Conservation (phyloP, 2,329 filamentous ascomycete species). For the Hymenoscyphus occultus region DNA sequence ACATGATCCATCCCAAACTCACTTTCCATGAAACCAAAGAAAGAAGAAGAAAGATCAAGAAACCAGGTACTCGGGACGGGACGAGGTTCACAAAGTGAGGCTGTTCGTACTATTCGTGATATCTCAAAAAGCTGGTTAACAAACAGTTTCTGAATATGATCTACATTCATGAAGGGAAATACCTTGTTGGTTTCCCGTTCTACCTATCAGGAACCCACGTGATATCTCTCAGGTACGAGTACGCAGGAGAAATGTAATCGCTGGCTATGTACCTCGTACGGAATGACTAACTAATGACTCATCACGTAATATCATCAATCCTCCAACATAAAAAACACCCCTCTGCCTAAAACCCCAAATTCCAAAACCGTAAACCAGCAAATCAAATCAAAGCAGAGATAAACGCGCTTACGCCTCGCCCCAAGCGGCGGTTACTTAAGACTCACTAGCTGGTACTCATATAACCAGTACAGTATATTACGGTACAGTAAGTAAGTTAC, state of each 20-base stretch:
- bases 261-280: neutral
- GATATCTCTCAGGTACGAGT: neutral
- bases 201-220: neutral
- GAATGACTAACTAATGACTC: neutral
- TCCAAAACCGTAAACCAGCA: no score
- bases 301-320: no score
- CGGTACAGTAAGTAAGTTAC: no score
- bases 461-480: no score
- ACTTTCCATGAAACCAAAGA: neutral
- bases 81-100: neutral
- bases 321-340: no score
- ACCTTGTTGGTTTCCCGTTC: neutral
- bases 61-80: neutral
- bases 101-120: neutral
- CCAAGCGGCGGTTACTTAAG: no score
- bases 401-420: no score
- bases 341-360: no score
- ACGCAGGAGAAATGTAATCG: no score
- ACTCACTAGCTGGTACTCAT: no score
- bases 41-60: neutral
- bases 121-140: neutral
- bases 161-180: neutral
- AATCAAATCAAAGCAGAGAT: no score
- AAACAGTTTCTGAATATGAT: neutral
- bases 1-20: no score